phyloP scores from a whole-genome alignment of 1,284 basidiomycete species.

The Apiotrichum domesticum region DNA sequence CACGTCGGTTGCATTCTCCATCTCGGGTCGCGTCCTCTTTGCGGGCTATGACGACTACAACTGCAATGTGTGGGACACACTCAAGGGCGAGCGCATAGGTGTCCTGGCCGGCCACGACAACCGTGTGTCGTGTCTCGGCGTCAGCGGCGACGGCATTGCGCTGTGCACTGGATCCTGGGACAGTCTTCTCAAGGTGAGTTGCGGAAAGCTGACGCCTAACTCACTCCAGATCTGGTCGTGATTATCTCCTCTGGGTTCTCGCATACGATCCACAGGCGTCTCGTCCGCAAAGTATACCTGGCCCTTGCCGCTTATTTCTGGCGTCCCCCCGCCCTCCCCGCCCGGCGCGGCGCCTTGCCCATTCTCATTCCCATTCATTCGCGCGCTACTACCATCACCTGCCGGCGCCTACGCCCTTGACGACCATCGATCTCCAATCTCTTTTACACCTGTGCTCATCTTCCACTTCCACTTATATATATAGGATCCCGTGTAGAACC shows the following conservation, averaged over 20 bases:
- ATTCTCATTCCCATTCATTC: too few relatives aligned
- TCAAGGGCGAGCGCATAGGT: slow-evolving; percentile 95
- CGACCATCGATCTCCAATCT: too few relatives aligned
- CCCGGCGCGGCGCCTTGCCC: too few relatives aligned
- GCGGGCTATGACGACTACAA: slow-evolving; percentile 99
- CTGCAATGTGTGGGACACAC: slow-evolving; percentile 98
- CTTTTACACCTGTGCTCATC: too few relatives aligned
- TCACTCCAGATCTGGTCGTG: slow-evolving; percentile 16
- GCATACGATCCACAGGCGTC: background rate
- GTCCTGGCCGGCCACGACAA: slow-evolving; percentile 97
- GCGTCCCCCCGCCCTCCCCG: too few relatives aligned
- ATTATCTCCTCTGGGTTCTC: background rate
- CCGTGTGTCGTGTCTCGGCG: slow-evolving; percentile 91
- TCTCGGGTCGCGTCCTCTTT: slow-evolving; percentile 92
- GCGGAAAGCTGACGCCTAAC: too few relatives aligned
- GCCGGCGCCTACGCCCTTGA: too few relatives aligned
- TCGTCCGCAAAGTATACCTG: background rate
- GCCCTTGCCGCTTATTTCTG: background rate
- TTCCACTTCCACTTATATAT: too few relatives aligned
- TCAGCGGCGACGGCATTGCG: slow-evolving; percentile 92
- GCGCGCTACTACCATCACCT: too few relatives aligned
- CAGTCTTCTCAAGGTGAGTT: slow-evolving; percentile 79
- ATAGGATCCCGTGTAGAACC: too few relatives aligned
- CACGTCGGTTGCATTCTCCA: slow-evolving; percentile 96
- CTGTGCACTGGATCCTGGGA: slow-evolving; percentile 99